Base-by-base conservation (phyloP, 306 rosid genomes). In the Delonix regia region DNA sequence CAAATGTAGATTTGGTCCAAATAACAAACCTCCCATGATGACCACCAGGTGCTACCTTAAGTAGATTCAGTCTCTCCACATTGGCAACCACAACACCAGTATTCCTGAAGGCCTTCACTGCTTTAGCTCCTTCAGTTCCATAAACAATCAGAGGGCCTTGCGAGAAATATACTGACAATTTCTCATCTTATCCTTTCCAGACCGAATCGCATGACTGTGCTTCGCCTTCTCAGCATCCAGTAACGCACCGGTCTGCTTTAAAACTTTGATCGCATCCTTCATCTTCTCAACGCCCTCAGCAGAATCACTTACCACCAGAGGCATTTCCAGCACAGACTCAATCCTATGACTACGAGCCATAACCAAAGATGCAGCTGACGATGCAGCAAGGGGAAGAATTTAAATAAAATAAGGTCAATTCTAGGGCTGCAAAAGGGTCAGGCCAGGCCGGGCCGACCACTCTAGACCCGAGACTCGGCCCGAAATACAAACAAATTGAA, bases 31-130 rank as follows among this genome's bases (percentile, higher is more conserved):
- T 78, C 2, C 91, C 91, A 1, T 87, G 86, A 66, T 89, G 93
- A 66, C 93, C 93, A 41, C 91, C 93, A 5, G 93, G 93, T 0
- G 93, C 93, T 1, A 89, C 85, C 84, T 87, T 89, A 63, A 89
- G 78, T 34, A 89, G 71, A 51, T 85, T 87, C 13, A 89, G 82
- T 86, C 93, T 85, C 82, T 89, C 93, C 7, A 89, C 93, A 74
- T 89, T 87, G 14, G 81, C 78, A 21, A 89, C 65, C 3, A 87
- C 93, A 4, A 89, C 83, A 0, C 93, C 93, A 0, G 93, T 71
- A 74, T 89, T 89, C 27, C 91, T 51, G 69, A 89, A 89, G 3
- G 91, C 88, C 83, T 89, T 89, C 3, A 89, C 93, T 8, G 87
- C 84, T 80, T 87, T 89, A 12, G 91, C 89, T 1, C 93, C 93